Evolutionary conservation across 2,329 filamentous ascomycete genomes (phyloP).

Genomic region (Purpureocillium lavendulum): DNA sequence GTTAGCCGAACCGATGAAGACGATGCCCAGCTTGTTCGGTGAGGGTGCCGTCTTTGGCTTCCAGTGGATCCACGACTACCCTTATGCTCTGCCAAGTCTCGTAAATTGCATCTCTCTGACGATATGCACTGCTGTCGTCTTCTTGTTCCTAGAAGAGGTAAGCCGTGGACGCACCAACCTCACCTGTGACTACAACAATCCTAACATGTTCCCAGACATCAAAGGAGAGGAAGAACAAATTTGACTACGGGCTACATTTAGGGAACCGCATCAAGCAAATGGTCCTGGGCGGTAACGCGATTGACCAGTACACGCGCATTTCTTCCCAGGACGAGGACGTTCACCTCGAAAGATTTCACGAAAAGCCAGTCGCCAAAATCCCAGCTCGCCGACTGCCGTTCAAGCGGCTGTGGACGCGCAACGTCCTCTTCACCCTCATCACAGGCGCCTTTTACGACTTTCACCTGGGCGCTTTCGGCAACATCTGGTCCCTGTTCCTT

Average conservation of each 20-base stretch:
- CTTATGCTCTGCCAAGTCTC: slow-evolving; percentile 63
- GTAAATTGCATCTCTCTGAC: slow-evolving; percentile 55
- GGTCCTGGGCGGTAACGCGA: slow-evolving; percentile 17
- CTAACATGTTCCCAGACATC: slow-evolving; percentile 29
- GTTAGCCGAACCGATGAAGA: slow-evolving; percentile 56
- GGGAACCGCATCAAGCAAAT: slow-evolving; percentile 21
- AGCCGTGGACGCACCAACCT: slow-evolving; percentile 3
- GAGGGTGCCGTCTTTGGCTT: slow-evolving; percentile 50
- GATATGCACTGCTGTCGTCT: slow-evolving; percentile 42
- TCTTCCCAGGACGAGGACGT: background rate
- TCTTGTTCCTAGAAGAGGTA: slow-evolving; percentile 61
- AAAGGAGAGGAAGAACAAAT: slow-evolving; percentile 33
- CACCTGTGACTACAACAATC: background rate
- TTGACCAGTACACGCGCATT: slow-evolving; percentile 11
- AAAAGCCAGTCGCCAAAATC: background rate
- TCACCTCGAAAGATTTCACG: background rate
- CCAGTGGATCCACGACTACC: slow-evolving; percentile 56
- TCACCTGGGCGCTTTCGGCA: slow-evolving; percentile 61
- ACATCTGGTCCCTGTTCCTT: slow-evolving; percentile 61
- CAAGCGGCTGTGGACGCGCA: slow-evolving; percentile 35
- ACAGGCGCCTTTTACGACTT: slow-evolving; percentile 63
- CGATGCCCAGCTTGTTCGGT: slow-evolving; percentile 55
- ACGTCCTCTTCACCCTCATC: slow-evolving; percentile 45
- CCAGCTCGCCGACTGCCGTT: slow-evolving; percentile 22
- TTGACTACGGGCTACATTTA: slow-evolving; percentile 34